Evolutionary conservation across 2,329 filamentous ascomycete genomes (phyloP).

Genomic region (Phyllosticta paracitricarpa): DNA sequence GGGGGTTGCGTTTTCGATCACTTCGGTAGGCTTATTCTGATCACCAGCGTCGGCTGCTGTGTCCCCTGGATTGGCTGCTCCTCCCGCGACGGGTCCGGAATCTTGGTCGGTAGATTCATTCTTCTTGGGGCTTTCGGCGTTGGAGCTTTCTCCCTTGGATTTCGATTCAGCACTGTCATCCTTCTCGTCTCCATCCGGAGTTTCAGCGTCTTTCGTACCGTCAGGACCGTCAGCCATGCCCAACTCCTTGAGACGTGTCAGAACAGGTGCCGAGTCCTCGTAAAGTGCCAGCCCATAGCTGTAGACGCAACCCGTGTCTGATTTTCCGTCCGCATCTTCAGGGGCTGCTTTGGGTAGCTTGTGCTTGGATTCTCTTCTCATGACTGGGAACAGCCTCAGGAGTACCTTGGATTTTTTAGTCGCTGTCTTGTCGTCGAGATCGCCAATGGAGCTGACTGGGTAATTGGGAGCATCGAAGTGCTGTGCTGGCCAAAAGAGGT

Average conservation of each 20-base stretch:
- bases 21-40: background rate
- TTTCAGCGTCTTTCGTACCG: background rate
- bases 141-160: conserved; percentile 1
- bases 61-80: conserved; percentile 1
- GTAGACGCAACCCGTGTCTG: conserved; percentile 40
- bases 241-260: conserved; percentile 3
- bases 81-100: background rate
- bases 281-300: conserved; percentile 41
- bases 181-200: conserved; percentile 2
- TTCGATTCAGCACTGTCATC: conserved; percentile 6
- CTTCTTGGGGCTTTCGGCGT: background rate
- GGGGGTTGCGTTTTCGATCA: background rate
- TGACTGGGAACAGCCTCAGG: conserved; percentile 42
- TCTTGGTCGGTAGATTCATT: background rate
- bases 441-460: conserved; percentile 16
- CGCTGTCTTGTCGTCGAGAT: conserved; percentile 15
- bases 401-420: conserved; percentile 33
- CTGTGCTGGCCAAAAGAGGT: conserved; percentile 27
- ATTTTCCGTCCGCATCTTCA: conserved; percentile 25
- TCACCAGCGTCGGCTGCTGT: background rate
- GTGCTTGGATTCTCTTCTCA: conserved; percentile 42
- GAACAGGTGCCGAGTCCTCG: conserved; percentile 29
- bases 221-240: conserved; percentile 1
- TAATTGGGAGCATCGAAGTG: conserved; percentile 20
- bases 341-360: conserved; percentile 18